A percentile compares a stretch with the other conserved stretches of the same genome.
Evolutionary conservation across 179 eudicot genomes (phyloP).

Genomic region (Dionaea muscipula): DNA sequence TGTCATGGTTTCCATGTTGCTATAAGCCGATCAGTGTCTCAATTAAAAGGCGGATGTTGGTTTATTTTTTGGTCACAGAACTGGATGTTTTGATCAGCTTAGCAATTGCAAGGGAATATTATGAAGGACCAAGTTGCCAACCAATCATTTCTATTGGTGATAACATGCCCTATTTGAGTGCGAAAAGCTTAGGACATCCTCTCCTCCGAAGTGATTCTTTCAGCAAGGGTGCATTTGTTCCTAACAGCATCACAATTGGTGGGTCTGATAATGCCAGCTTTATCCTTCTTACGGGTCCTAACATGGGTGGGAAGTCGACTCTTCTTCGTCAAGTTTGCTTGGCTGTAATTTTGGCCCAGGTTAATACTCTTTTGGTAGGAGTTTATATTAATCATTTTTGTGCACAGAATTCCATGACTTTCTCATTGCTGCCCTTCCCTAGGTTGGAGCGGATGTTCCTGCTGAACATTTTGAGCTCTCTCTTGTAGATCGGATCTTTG

Average conservation of each 20-base stretch:
- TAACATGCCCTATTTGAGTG: conserved; percentile 45
- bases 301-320: conserved; percentile 99
- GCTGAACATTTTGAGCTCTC: conserved; percentile 74
- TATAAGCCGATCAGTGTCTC: too few species aligned
- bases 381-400: background rate
- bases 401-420: conserved; percentile 3
- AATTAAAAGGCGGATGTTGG: background rate
- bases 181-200: conserved; percentile 86
- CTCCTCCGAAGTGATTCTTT: conserved; percentile 63
- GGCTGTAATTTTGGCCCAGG: conserved; percentile 95
- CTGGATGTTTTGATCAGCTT: conserved; percentile 83
- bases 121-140: conserved; percentile 81
- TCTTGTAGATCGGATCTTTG: conserved; percentile 78
- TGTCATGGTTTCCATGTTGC: too few species aligned
- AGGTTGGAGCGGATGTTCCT: conserved; percentile 96
- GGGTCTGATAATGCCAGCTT: conserved; percentile 60
- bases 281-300: conserved; percentile 93
- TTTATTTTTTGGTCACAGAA: conserved; percentile 42
- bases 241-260: conserved; percentile 72
- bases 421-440: conserved; percentile 17
- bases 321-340: conserved; percentile 95
- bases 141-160: conserved; percentile 40
- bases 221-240: conserved; percentile 74
- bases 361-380: conserved; percentile 17
- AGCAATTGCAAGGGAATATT: conserved; percentile 71